phyloP scores from a whole-genome alignment of 345 rosid species.

The Eutrema yunnanense region DNA sequence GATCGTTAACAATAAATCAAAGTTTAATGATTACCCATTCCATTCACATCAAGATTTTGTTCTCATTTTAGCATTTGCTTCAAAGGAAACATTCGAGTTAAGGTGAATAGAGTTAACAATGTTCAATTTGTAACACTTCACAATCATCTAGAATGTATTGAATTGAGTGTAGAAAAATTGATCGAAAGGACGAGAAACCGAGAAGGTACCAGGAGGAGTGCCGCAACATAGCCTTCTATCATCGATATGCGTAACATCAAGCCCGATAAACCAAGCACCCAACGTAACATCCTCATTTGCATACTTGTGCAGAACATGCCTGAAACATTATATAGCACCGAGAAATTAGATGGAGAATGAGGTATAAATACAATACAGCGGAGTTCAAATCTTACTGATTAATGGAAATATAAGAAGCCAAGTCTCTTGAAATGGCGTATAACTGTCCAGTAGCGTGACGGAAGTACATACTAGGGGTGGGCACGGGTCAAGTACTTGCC shows the following conservation, averaged over 20 bases:
- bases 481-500: too few relatives aligned
- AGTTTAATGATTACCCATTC: too few relatives aligned
- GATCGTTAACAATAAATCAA: too few relatives aligned
- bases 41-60: neutral
- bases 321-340: slow-evolving; percentile 15
- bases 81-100: neutral
- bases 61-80: neutral
- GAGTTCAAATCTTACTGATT: slow-evolving; percentile 46
- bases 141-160: neutral
- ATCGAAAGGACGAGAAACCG: neutral
- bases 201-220: slow-evolving; percentile 67
- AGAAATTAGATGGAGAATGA: neutral
- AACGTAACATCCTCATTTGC: slow-evolving; percentile 96
- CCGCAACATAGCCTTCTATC: slow-evolving; percentile 95
- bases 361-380: neutral
- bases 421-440: slow-evolving; percentile 88
- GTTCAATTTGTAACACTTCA: neutral
- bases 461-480: too few relatives aligned
- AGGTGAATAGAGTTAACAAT: neutral
- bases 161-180: neutral
- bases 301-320: slow-evolving; percentile 78
- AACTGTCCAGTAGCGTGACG: slow-evolving; percentile 96
- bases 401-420: slow-evolving; percentile 81
- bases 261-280: slow-evolving; percentile 98
- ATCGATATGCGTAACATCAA: slow-evolving; percentile 87